These are phyloP conservation scores for Xeromyces bisporus DNA, from an alignment of 495 filamentous ascomycete species.

Conservation along the genomic window DNA sequence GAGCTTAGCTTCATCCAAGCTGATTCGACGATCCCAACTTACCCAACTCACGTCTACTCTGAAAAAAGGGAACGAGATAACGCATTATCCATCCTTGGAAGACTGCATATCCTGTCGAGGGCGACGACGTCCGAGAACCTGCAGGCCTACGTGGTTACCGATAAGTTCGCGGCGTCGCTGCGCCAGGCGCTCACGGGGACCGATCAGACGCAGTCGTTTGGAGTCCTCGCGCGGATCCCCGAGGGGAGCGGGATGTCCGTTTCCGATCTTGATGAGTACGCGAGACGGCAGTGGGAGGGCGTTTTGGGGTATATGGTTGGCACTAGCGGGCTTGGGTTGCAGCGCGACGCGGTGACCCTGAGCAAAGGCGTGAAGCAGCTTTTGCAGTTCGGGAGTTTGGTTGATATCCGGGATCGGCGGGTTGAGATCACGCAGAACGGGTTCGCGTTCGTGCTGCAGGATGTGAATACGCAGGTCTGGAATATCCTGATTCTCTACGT, in stretches of 20 bases:
- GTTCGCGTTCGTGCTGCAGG: conserved; percentile 87
- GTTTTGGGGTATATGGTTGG: conserved; percentile 92
- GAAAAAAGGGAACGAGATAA: conserved; percentile 53
- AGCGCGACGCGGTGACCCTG: conserved; percentile 35
- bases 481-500: conserved; percentile 84
- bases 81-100: conserved; percentile 60
- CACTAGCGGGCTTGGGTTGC: conserved; percentile 36
- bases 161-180: conserved; percentile 59
- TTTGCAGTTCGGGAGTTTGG: conserved; percentile 60
- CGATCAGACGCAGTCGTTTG: conserved; percentile 73
- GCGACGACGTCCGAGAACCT: conserved; percentile 39
- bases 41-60: conserved; percentile 1
- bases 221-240: conserved; percentile 53
- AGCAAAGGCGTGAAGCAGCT: conserved; percentile 70
- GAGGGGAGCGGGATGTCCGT: conserved; percentile 42
- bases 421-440: conserved; percentile 73
- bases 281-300: conserved; percentile 79
- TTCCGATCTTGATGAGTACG: conserved; percentile 67
- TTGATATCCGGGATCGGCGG: conserved; percentile 42
- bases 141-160: conserved; percentile 50
- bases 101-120: conserved; percentile 62
- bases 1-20: conserved; percentile 5
- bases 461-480: conserved; percentile 94
- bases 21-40: neutral
- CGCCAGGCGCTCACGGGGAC: conserved; percentile 75